Evolutionary conservation across 2,329 filamentous ascomycete species (phyloP).

Genomic region (Hawksworthiomyces lignivorus): DNA sequence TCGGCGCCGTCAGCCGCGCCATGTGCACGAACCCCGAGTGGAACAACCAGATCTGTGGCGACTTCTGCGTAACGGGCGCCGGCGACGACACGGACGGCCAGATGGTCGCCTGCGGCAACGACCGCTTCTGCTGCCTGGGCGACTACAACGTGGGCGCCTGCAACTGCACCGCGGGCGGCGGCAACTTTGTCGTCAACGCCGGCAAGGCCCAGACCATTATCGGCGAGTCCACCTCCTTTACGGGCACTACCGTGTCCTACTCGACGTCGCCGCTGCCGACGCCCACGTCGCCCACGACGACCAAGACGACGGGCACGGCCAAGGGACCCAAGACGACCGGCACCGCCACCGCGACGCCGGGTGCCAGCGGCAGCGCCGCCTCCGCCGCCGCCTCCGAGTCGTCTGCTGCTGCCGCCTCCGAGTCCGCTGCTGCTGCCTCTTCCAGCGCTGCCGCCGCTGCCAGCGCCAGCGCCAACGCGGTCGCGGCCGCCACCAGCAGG

Average conservation of each 20-base stretch:
- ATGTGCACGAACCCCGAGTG: conserved; percentile 20
- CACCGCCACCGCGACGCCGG: background rate
- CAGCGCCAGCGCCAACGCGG: too few species aligned
- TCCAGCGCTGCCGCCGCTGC: too few species aligned
- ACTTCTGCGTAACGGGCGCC: conserved; percentile 15
- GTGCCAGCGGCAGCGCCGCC: background rate
- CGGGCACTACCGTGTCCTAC: conserved; percentile 9
- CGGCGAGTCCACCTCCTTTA: conserved; percentile 11
- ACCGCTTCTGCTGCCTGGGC: conserved; percentile 17
- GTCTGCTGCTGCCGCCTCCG: background rate
- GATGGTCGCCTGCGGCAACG: conserved; percentile 14
- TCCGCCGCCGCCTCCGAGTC: background rate
- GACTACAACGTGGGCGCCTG: conserved; percentile 18
- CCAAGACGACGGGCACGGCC: background rate
- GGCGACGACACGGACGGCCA: conserved; percentile 11
- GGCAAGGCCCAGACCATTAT: conserved; percentile 17
- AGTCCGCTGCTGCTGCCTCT: too few species aligned
- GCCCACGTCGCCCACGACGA: background rate
- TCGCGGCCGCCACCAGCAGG: too few species aligned
- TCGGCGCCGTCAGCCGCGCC: conserved; percentile 15
- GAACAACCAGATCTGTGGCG: conserved; percentile 18
- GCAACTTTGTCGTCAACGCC: conserved; percentile 8
- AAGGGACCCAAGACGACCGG: background rate
- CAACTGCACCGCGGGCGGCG: conserved; percentile 10
- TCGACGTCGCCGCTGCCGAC: conserved; percentile 4